Evolutionary conservation across 257 asterid genomes (phyloP), one percentile per base, ranked within the genome.

Genomic region (Gentiana straminea): DNA sequence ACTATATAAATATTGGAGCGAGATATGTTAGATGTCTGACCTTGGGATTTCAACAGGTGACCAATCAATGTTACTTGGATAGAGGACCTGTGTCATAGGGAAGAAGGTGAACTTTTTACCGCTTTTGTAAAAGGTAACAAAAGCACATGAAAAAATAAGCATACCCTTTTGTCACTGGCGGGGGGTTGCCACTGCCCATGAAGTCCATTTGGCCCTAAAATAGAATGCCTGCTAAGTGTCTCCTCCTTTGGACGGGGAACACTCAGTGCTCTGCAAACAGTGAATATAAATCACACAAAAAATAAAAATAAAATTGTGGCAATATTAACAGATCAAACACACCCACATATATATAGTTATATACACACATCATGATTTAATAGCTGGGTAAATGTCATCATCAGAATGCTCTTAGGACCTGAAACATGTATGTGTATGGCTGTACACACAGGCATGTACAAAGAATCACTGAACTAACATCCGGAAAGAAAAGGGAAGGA

Each of bases 121-220:
- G 15, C 47, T 11, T 48, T 37, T 36, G 10, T 62, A 9, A 32
- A 48, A 49, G 7, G 12, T 10, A 32, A 51, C 8, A 46, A 33
- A 54, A 45, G 54, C 43, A 64, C 13, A 52, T 46, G 44, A 58
- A 24, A 66, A 24, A 64, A 68, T 12, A 50, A 53, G 51, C 66
- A 54, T 70, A 79, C 73, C 82, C 85, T 85, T 81, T 71, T 84
- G 64, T 69, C 59, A 52, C 70, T 81, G 70, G 77, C 67, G 49
- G 96, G 98, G 66, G 91, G 87, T 69, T 79, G 94, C 95, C 94
- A 81, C 62, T 78, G 86, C 63, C 94, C 94, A 59, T 57, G 76
- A 69, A 91, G 98, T 66, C 96, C 96, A 69, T 73, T 81, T 55
- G 95, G 96, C 61, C 96, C 96, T 74, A 91, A 77, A 73, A 91